Base-by-base conservation (phyloP, 441 rosid genomes). In the Jatropha multifida region DNA sequence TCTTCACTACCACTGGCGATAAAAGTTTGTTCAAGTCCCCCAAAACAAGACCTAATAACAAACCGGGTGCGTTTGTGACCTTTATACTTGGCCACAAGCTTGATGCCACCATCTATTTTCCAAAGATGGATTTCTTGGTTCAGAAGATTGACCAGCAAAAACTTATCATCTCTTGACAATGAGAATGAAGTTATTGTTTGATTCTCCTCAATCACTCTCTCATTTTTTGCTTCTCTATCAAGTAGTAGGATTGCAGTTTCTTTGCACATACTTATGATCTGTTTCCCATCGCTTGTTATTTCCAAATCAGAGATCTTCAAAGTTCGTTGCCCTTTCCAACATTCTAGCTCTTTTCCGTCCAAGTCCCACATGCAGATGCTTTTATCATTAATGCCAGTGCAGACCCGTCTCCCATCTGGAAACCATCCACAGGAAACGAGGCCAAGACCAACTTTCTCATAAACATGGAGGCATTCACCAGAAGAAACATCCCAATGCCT, bases 1-100 rank as follows among this genome's bases (percentile, higher is more conserved):
- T 90, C 92, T 78, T 90, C 94, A 52, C 92, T 88, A n/a, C 94
- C 94, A 38, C 94, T 90, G 60, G 94, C 94, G 69, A 88, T 78
- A 81, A 90, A 90, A 42, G 89, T 83, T 81, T 87, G 82, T 32
- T 78, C 82, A 15, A 86, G 81, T 69, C 94, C 92, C 74, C 94
- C 94, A 77, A 90, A 86, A 80, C 94, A 88, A 27, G 94, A 90
- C 56, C 89, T 80, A 58, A 90, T 87, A 13, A 88, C 80, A 79
- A 88, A 88, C 26, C 91, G 86, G 41, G 76, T 48, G 23, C 88
- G 87, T 48, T 82, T 86, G 44, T 88, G 94, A 54, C 92, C 92
- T 81, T 76, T 86, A 79, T 87, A 90, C 72, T 82, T 85, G 73
- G 87, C 78, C 11, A 90, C 82, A 67, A 86, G 85, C 69, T 71